Percentiles rank a stretch among this genome's conserved stretches.
These are phyloP conservation scores for Dysphania ambrosioides DNA, from an alignment of 148 eudicot genomes.

Conservation along the genomic window DNA sequence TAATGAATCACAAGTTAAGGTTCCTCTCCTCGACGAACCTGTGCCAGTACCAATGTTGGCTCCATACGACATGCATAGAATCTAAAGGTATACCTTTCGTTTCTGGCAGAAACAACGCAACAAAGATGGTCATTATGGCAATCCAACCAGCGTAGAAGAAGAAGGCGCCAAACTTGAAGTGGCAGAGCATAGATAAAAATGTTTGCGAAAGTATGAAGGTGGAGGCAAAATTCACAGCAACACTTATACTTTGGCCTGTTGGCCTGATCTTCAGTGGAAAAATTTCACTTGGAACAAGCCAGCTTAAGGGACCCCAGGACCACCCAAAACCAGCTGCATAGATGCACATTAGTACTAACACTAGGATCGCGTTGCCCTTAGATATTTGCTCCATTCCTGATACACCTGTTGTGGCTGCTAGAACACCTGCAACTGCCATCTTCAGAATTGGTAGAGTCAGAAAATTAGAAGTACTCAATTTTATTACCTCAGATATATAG, in stretches of 20 bases:
- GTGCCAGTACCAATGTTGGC: constrained; percentile 60
- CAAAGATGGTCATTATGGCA: constrained; percentile 45
- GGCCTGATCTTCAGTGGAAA: constrained; percentile 48
- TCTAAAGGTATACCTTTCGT: constrained; percentile 52
- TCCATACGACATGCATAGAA: constrained; percentile 53
- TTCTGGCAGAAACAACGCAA: constrained; percentile 53
- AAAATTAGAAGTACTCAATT: too few species aligned
- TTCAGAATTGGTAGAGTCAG: constrained; percentile 3
- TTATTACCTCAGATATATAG: too few species aligned
- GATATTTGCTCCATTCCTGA: constrained; percentile 42
- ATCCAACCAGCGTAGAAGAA: constrained; percentile 61
- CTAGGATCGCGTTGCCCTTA: constrained; percentile 30
- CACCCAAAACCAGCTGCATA: constrained; percentile 62
- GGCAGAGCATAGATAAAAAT: constrained; percentile 54
- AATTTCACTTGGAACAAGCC: constrained; percentile 61
- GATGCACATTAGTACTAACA: constrained; percentile 48
- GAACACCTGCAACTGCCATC: constrained; percentile 40
- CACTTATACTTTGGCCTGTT: constrained; percentile 48
- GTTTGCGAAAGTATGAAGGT: constrained; percentile 59
- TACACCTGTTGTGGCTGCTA: constrained; percentile 38
- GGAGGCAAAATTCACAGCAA: constrained; percentile 42
- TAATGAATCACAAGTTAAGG: background rate
- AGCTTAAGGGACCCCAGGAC: constrained; percentile 64
- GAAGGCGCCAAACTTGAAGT: constrained; percentile 51
- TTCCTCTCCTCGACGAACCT: constrained; percentile 42